A percentile compares a stretch with the other conserved stretches of the same genome.
Evolutionary conservation across 2,329 filamentous ascomycete species (phyloP).

Genomic region (Aureobasidium mangrovei): DNA sequence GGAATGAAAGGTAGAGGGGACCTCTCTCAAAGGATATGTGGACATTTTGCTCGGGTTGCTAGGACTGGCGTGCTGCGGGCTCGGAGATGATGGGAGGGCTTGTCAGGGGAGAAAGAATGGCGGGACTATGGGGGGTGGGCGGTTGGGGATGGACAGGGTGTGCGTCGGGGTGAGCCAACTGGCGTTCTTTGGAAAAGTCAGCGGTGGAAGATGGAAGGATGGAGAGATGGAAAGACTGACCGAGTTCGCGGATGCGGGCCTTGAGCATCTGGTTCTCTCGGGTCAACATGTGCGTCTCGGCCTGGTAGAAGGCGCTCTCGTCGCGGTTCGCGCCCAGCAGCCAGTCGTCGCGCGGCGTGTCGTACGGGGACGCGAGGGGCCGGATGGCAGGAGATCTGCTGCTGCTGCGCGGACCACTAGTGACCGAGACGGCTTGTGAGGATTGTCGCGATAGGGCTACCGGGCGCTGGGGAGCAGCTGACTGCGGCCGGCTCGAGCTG

Average conservation of each 20-base stretch:
- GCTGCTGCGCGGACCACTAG: slow-evolving; percentile 29
- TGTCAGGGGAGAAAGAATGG: slow-evolving; percentile 4
- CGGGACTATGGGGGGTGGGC: slow-evolving; percentile 8
- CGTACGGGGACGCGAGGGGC: slow-evolving; percentile 47
- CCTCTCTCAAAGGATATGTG: too few species aligned
- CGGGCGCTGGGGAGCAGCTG: slow-evolving; percentile 18
- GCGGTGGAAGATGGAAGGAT: neutral
- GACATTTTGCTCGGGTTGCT: neutral
- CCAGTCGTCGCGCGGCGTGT: slow-evolving; percentile 43
- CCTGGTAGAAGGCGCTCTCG: slow-evolving; percentile 71
- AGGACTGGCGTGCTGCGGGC: neutral
- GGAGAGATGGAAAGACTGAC: slow-evolving; percentile 33
- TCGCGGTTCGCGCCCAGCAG: slow-evolving; percentile 53
- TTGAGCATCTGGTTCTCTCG: slow-evolving; percentile 78
- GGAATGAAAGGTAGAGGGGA: too few species aligned
- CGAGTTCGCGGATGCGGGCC: slow-evolving; percentile 63
- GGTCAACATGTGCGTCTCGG: slow-evolving; percentile 68
- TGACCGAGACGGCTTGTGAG: slow-evolving; percentile 28
- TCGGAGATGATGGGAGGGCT: slow-evolving; percentile 2
- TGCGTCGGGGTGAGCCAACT: neutral
- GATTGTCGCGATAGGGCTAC: slow-evolving; percentile 36
- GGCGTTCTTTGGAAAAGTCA: neutral
- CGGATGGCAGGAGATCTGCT: slow-evolving; percentile 38
- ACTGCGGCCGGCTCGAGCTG: slow-evolving; percentile 15
- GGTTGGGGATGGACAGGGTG: neutral